Evolutionary conservation across 441 rosid species (phyloP).

Genomic region (Pelargonium myrrhifolium): DNA sequence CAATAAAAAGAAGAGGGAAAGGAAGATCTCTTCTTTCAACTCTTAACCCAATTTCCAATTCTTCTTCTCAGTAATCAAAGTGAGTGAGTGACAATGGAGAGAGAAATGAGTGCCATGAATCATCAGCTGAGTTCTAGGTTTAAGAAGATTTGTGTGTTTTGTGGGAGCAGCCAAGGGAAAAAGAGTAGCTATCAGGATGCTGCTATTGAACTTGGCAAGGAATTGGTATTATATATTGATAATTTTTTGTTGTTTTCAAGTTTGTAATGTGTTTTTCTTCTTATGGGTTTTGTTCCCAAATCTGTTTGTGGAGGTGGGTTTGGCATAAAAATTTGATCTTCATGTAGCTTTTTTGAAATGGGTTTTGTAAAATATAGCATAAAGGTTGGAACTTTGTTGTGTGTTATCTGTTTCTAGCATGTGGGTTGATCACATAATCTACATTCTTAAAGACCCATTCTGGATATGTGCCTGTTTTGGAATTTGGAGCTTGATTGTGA

Average conservation of each 20-base stretch:
- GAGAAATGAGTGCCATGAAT: slow-evolving; percentile 36
- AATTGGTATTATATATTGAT: slow-evolving; percentile 47
- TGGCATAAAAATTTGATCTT: neutral
- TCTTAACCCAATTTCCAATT: neutral
- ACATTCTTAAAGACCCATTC: neutral
- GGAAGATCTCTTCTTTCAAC: neutral
- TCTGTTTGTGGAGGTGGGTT: neutral
- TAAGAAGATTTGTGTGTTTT: slow-evolving; percentile 85
- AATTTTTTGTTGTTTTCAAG: neutral
- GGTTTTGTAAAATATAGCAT: neutral
- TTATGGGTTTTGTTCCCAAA: neutral
- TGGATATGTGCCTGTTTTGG: neutral
- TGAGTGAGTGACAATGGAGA: slow-evolving; percentile 24
- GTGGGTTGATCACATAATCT: neutral
- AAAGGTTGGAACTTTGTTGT: neutral
- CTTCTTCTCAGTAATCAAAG: neutral
- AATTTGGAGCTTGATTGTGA: neutral
- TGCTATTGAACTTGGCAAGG: slow-evolving; percentile 91
- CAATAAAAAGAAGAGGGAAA: neutral
- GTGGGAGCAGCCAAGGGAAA: slow-evolving; percentile 96
- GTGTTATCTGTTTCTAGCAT: neutral
- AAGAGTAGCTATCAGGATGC: slow-evolving; percentile 92
- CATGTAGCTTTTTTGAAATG: neutral
- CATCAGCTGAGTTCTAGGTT: slow-evolving; percentile 45
- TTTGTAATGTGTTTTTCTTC: neutral